These are phyloP conservation scores for Talaromyces sp. DNA, from an alignment of 2,329 filamentous ascomycete species.

Conservation along the genomic window DNA sequence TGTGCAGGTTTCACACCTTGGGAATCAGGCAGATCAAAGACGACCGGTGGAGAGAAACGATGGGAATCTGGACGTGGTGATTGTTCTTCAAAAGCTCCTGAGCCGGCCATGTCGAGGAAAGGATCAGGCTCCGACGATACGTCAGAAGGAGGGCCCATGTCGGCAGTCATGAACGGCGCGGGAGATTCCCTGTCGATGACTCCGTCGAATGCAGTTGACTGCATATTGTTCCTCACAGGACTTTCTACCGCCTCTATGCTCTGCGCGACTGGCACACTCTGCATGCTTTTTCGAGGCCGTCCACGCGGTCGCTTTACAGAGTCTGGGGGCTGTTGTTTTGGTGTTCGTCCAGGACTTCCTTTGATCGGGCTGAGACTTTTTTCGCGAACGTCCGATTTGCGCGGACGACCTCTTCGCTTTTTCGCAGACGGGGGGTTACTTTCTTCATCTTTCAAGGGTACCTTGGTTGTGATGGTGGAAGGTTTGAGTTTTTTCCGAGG, in stretches of 20 bases:
- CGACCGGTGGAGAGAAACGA: conserved; percentile 6
- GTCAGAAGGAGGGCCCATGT: conserved; percentile 18
- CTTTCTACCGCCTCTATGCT: conserved; percentile 25
- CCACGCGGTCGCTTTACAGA: conserved; percentile 38
- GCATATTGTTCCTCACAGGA: conserved; percentile 17
- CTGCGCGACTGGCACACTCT: conserved; percentile 24
- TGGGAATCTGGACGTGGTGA: neutral
- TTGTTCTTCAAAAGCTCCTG: conserved; percentile 18
- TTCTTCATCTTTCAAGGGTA: conserved; percentile 43
- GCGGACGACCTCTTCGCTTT: conserved; percentile 43
- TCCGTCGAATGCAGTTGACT: conserved; percentile 28
- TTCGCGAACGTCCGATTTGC: conserved; percentile 39
- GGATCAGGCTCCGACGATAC: conserved; percentile 22
- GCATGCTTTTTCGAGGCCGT: conserved; percentile 39
- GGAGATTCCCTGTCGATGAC: conserved; percentile 29
- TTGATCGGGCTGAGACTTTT: conserved; percentile 37
- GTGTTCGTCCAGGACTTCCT: conserved; percentile 34
- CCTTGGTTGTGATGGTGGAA: conserved; percentile 40
- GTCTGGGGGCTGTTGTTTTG: conserved; percentile 30
- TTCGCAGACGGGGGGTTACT: conserved; percentile 40
- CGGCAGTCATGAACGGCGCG: conserved; percentile 16
- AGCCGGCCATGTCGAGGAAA: conserved; percentile 23
- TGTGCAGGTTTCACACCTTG: neutral
- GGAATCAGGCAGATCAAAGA: neutral
- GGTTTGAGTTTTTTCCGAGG: conserved; percentile 34